These are phyloP conservation scores for Allantophomopsis cytisporea DNA, from an alignment of 2,329 filamentous ascomycete species.

Conservation along the genomic window DNA sequence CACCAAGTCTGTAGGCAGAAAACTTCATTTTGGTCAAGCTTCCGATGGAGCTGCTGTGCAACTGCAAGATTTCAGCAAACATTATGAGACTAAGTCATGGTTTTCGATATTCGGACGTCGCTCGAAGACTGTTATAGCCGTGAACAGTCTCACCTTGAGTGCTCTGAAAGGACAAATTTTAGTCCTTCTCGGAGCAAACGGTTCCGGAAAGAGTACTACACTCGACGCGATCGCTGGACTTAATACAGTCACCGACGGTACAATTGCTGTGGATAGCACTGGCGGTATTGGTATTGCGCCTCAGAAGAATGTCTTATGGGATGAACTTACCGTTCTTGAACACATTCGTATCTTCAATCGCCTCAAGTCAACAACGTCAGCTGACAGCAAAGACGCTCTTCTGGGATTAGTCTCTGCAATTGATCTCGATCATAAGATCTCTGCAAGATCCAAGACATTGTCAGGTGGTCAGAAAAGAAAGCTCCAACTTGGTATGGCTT, in stretches of 20 bases:
- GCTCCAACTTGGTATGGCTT: conserved; percentile 87
- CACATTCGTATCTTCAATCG: conserved; percentile 75
- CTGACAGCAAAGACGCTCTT: conserved; percentile 44
- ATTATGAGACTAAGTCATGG: conserved; percentile 50
- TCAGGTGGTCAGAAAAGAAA: conserved; percentile 90
- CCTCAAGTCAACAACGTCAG: conserved; percentile 52
- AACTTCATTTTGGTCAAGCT: conserved; percentile 21
- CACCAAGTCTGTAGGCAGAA: conserved; percentile 51
- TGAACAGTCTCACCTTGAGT: conserved; percentile 57
- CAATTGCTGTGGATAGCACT: conserved; percentile 63
- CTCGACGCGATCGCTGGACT: conserved; percentile 79
- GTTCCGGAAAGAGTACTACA: conserved; percentile 81
- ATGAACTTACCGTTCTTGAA: conserved; percentile 73
- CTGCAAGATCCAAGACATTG: conserved; percentile 60
- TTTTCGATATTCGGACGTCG: conserved; percentile 27
- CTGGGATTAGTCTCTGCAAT: conserved; percentile 51
- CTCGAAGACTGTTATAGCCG: conserved; percentile 62
- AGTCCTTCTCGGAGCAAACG: conserved; percentile 78
- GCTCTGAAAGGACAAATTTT: conserved; percentile 72
- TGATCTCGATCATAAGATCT: conserved; percentile 63
- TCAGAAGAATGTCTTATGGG: conserved; percentile 91
- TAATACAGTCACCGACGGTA: conserved; percentile 61
- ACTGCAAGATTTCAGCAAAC: conserved; percentile 63
- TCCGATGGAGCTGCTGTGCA: conserved; percentile 32
- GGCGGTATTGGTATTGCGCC: conserved; percentile 79